Evolutionary conservation across 768 basidiomycete species (phyloP).

Genomic region (Cystofilobasidium capitatum): DNA sequence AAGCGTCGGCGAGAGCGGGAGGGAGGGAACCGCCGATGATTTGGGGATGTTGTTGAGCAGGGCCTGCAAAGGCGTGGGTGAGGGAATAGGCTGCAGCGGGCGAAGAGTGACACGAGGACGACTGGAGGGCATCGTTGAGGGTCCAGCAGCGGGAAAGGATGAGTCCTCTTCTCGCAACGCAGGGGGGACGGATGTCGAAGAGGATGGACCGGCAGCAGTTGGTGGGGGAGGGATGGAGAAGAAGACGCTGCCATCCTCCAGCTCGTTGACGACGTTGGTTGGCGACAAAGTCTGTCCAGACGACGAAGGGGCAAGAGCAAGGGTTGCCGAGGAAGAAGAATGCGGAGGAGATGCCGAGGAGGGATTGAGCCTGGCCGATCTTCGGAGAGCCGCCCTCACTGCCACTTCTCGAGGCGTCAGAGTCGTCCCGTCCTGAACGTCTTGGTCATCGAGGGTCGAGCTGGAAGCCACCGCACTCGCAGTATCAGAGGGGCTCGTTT

Average conservation of each 20-base stretch:
- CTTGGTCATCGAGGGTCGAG: no score
- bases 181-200: background rate
- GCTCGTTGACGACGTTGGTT: background rate
- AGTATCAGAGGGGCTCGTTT: no score
- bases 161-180: background rate
- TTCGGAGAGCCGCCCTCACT: background rate
- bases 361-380: background rate
- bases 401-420: constrained; percentile 14
- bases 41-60: background rate
- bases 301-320: background rate
- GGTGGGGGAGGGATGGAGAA: background rate
- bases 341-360: background rate
- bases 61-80: background rate
- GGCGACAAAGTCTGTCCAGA: background rate
- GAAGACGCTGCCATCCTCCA: background rate
- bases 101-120: background rate
- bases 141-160: background rate
- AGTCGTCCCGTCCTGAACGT: background rate
- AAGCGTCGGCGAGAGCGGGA: background rate
- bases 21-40: background rate
- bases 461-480: no score
- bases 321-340: background rate
- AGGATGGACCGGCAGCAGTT: no score
- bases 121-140: background rate
- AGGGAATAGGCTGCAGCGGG: background rate